Evolutionary conservation across 345 rosid species (phyloP).

Genomic region (Pistacia integerrima): DNA sequence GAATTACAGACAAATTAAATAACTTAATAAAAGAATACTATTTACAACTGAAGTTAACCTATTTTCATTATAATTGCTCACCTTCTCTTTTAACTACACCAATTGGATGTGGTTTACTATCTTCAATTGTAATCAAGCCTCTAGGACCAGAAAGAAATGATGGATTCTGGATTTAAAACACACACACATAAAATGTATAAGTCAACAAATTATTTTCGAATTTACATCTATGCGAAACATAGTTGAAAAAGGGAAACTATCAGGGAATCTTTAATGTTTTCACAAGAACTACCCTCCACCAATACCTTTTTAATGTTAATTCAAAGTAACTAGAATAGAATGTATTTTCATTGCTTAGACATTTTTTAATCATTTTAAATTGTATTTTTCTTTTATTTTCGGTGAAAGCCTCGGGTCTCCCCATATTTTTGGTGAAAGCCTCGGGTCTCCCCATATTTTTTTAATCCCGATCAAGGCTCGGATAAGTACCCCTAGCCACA

Average conservation of each 20-base stretch:
- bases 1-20: neutral
- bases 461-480: too few species aligned
- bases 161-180: slow-evolving; percentile 60
- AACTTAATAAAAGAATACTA: neutral
- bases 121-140: slow-evolving; percentile 66
- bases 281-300: too few species aligned
- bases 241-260: neutral
- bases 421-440: too few species aligned
- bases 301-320: too few species aligned
- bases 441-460: too few species aligned
- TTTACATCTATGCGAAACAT: neutral
- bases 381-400: too few species aligned
- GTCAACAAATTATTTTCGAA: neutral
- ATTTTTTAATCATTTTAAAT: neutral
- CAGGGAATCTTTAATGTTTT: neutral
- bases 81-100: slow-evolving; percentile 69
- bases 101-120: slow-evolving; percentile 57
- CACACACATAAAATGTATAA: neutral
- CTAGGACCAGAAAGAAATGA: slow-evolving; percentile 81
- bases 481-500: too few species aligned
- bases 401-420: too few species aligned
- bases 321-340: neutral
- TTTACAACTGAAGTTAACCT: neutral
- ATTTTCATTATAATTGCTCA: slow-evolving; percentile 20
- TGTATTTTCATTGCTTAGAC: neutral